Evolutionary conservation across 768 basidiomycete species (phyloP).

Genomic region (Phlegmacium glaucopus): DNA sequence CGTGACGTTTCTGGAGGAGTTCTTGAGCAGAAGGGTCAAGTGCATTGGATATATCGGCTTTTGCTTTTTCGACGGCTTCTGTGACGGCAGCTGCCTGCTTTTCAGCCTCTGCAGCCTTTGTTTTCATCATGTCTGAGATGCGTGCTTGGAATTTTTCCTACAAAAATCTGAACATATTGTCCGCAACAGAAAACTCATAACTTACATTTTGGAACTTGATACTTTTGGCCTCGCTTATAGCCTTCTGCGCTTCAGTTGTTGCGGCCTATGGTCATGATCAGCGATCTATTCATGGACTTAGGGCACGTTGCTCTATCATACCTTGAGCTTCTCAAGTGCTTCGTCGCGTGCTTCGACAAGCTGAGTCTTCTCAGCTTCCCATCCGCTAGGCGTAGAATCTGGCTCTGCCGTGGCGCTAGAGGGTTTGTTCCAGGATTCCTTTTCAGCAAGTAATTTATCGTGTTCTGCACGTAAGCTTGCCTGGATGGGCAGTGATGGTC

Average conservation of each 20-base stretch:
- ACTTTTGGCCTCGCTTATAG: slow-evolving; percentile 40
- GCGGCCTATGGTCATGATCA: slow-evolving; percentile 12
- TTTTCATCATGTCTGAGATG: slow-evolving; percentile 49
- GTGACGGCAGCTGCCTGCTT: slow-evolving; percentile 50
- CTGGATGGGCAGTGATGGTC: slow-evolving; percentile 26
- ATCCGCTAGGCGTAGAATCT: slow-evolving; percentile 31
- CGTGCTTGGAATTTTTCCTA: slow-evolving; percentile 64
- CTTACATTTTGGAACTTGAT: slow-evolving; percentile 39
- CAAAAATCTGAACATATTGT: slow-evolving; percentile 3
- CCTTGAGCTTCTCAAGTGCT: slow-evolving; percentile 58
- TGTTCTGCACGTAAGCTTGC: slow-evolving; percentile 53
- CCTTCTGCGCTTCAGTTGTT: slow-evolving; percentile 42
- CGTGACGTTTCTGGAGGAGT: slow-evolving; percentile 49
- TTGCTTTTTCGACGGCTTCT: slow-evolving; percentile 55
- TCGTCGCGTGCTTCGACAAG: slow-evolving; percentile 57
- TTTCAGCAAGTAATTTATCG: slow-evolving; percentile 61
- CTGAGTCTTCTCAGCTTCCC: slow-evolving; percentile 61
- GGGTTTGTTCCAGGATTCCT: slow-evolving; percentile 39
- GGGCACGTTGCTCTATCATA: slow-evolving; percentile 16
- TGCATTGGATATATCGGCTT: slow-evolving; percentile 36
- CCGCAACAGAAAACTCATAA: background rate
- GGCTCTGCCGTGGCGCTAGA: slow-evolving; percentile 21
- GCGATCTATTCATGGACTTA: background rate
- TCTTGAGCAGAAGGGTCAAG: slow-evolving; percentile 25
- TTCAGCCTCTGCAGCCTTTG: slow-evolving; percentile 43